A percentile compares a stretch with the other conserved stretches of the same genome.
These are phyloP conservation scores for Lomentospora prolificans DNA, from an alignment of 2,329 filamentous ascomycete species.

Conservation along the genomic window DNA sequence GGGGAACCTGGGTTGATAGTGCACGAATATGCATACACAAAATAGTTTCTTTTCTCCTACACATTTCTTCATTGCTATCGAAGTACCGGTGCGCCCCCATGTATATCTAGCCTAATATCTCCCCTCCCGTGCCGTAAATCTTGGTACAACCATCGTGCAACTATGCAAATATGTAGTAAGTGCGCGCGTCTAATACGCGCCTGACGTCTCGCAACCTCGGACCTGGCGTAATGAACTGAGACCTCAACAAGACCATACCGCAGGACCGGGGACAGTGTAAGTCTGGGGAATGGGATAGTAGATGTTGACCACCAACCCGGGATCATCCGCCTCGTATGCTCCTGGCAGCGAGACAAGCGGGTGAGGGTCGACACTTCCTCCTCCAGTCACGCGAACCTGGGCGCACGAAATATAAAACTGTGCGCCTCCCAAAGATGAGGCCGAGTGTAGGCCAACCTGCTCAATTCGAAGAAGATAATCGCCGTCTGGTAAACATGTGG, in stretches of 20 bases:
- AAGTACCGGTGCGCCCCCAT: too few species aligned
- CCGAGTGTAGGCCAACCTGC: constrained; percentile 36
- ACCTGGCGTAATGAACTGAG: too few species aligned
- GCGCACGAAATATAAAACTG: constrained; percentile 35
- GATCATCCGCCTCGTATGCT: constrained; percentile 26
- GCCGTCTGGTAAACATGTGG: constrained; percentile 31
- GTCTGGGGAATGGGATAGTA: constrained; percentile 29
- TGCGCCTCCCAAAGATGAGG: constrained; percentile 28
- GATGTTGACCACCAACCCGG: constrained; percentile 29
- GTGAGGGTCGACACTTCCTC: constrained; percentile 27
- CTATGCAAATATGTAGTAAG: too few species aligned
- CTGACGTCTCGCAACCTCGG: too few species aligned
- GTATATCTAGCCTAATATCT: too few species aligned
- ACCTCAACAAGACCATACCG: constrained; percentile 1
- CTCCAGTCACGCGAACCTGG: constrained; percentile 29
- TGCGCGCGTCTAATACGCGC: too few species aligned
- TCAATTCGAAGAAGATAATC: constrained; percentile 40
- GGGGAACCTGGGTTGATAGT: too few species aligned
- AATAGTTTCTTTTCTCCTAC: too few species aligned
- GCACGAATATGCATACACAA: too few species aligned
- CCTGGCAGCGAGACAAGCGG: constrained; percentile 27
- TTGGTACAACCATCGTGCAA: too few species aligned
- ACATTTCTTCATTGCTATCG: too few species aligned
- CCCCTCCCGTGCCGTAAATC: too few species aligned
- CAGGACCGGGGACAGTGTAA: constrained; percentile 15